A percentile compares a stretch with the other conserved stretches of the same genome.
phyloP scores from a whole-genome alignment of 129 eudicot species.

The Flaveria linearis region DNA sequence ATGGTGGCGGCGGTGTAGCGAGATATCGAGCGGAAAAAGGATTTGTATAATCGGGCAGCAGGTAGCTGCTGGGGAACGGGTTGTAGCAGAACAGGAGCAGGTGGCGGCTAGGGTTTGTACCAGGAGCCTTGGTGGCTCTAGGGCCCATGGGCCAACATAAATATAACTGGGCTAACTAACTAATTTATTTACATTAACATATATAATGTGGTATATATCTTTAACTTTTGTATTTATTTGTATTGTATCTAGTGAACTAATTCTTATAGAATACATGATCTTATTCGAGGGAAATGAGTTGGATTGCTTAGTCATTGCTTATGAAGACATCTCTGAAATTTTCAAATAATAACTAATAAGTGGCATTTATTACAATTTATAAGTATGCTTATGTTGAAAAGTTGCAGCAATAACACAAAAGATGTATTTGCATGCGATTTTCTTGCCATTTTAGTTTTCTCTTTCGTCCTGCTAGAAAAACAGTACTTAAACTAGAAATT shows the following conservation, averaged over 20 bases:
- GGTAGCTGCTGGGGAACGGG: no score
- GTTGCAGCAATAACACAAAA: conserved; percentile 5
- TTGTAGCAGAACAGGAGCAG: no score
- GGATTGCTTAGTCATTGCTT: neutral
- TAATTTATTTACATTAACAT: no score
- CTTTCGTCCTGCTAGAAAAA: neutral
- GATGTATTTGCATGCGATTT: neutral
- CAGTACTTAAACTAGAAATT: neutral
- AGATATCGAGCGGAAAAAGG: no score
- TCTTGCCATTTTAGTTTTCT: neutral
- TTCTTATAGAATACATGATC: neutral
- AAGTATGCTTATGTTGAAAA: neutral
- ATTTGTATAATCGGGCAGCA: no score
- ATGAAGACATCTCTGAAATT: neutral
- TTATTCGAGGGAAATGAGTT: conserved; percentile 5
- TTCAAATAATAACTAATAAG: neutral
- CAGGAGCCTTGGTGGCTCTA: no score
- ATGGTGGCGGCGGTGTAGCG: no score
- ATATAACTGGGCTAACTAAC: no score
- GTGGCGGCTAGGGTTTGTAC: no score
- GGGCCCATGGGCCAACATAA: no score
- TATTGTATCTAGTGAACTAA: neutral
- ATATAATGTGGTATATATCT: neutral
- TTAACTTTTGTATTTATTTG: neutral
- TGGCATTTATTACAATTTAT: neutral